Percentiles rank a stretch among this genome's conserved stretches.
Conservation (phyloP, 2,329 filamentous ascomycete species). For the Diplodia seriata region DNA sequence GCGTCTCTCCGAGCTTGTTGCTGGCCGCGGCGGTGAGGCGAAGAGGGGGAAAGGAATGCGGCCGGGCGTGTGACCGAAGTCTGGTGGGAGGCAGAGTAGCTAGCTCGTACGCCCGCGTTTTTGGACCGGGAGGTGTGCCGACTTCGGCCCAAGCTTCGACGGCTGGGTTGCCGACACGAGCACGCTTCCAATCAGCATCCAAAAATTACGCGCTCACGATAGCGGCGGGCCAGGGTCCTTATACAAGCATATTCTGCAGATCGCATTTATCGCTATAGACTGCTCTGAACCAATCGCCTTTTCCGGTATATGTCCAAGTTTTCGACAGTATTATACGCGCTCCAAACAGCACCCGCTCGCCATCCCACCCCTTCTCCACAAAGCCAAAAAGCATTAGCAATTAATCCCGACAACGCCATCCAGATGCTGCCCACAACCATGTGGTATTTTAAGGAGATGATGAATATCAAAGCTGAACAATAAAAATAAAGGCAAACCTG, state of each 20-base stretch:
- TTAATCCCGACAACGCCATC: constrained; percentile 17
- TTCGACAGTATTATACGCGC: constrained; percentile 17
- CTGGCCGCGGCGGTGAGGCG: background rate
- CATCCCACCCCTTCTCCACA: background rate
- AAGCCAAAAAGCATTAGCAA: constrained; percentile 7
- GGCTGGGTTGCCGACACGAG: background rate
- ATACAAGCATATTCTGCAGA: constrained; percentile 3
- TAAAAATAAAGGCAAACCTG: constrained; percentile 2
- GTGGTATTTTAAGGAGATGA: constrained; percentile 22
- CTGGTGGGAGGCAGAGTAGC: background rate
- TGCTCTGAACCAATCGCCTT: constrained; percentile 20
- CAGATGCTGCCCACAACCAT: constrained; percentile 18
- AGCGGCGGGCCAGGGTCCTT: background rate
- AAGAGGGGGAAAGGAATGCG: constrained; percentile 1
- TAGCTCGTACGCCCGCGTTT: constrained; percentile 7
- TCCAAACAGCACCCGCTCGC: background rate
- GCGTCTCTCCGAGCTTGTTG: background rate
- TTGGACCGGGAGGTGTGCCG: constrained; percentile 18
- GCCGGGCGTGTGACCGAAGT: constrained; percentile 2
- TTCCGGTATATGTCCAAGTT: constrained; percentile 10
- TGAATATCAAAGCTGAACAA: background rate
- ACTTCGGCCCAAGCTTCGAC: constrained; percentile 12
- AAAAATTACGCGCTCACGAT: constrained; percentile 15
- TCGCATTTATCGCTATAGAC: constrained; percentile 23
- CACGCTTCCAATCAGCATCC: constrained; percentile 7